These are phyloP conservation scores for Globisporangium takayamanum DNA, from an alignment of 352 stramenopile genomes.

Conservation along the genomic window DNA sequence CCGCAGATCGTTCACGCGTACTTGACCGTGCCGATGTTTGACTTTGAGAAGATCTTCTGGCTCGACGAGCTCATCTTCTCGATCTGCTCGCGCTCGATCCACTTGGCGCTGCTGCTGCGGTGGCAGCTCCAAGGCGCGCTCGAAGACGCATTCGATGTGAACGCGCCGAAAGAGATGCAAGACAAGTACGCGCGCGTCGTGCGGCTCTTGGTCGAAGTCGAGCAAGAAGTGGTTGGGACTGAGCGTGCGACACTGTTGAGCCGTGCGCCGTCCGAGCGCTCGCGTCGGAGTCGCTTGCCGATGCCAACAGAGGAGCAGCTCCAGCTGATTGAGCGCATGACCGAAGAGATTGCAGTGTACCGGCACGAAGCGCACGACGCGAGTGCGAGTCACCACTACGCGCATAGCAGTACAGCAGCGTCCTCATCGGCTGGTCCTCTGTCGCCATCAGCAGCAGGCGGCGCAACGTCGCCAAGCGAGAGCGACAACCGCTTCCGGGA, in stretches of 20 bases:
- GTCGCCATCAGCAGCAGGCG: slow-evolving; percentile 13
- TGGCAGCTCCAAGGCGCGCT: slow-evolving; percentile 86
- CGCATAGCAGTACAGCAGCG: slow-evolving; percentile 20
- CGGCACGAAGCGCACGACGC: slow-evolving; percentile 44
- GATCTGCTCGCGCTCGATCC: slow-evolving; percentile 82
- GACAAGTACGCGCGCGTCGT: slow-evolving; percentile 83
- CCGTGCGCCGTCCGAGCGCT: slow-evolving; percentile 31
- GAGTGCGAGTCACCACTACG: slow-evolving; percentile 9
- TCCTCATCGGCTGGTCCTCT: slow-evolving; percentile 25
- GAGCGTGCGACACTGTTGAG: slow-evolving; percentile 61
- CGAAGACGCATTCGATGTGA: slow-evolving; percentile 75
- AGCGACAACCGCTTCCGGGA: slow-evolving; percentile 72
- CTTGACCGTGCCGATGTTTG: slow-evolving; percentile 83
- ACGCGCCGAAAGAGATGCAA: slow-evolving; percentile 77
- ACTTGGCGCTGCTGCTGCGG: slow-evolving; percentile 73
- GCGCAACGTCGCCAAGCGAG: slow-evolving; percentile 24
- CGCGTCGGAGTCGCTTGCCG: slow-evolving; percentile 60
- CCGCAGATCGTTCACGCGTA: slow-evolving; percentile 88
- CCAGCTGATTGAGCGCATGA: slow-evolving; percentile 73
- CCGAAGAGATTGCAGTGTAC: slow-evolving; percentile 68
- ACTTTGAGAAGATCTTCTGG: slow-evolving; percentile 89
- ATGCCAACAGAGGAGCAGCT: slow-evolving; percentile 80
- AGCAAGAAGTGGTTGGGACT: slow-evolving; percentile 74
- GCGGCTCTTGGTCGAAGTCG: slow-evolving; percentile 80
- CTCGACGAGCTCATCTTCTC: slow-evolving; percentile 85